Base-by-base conservation (phyloP, 1,139 yeast genomes). In the Saccharomyces pastorianus region DNA sequence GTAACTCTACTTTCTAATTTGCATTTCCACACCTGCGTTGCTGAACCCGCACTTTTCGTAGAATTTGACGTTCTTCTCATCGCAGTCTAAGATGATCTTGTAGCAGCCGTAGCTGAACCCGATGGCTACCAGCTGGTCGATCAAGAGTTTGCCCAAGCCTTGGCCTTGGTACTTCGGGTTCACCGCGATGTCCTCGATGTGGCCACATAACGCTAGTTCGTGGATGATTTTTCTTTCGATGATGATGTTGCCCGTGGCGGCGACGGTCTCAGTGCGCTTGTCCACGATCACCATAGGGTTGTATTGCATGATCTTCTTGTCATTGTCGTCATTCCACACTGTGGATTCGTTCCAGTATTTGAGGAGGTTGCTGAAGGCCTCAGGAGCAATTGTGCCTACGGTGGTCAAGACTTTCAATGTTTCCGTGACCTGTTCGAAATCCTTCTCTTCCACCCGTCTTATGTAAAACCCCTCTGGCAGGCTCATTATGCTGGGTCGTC, bases 121-220 rank as follows among this genome's bases (percentile, higher is more conserved):
- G 48, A 86, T 68, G 28, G 75, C 74, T 5, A 85, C 79, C 64
- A 93, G 76, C 14, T 80, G 75, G 29, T 76, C 72, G 62, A 93
- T 88, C 72, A 93, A 70, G 17, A 77, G 73, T 61, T 77, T 73
- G 0, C 99, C 99, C 53, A 93, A 73, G 61, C 82, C 81, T 68
- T 85, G 84, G 7, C 99, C 99, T 65, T 91, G 97, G 68, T 88
- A 89, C 14, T 77, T 72, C 41, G 71, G 70, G 34, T 83, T 79
- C 5, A 93, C 96, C 0, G 97, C 88, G 57, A 93, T 91, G 68
- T 93, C 99, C 68, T 93, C 99, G 58, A 93, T 86, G 71, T 93
- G 99, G 4, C 98, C 99, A 11, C 89, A 96, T 53, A 76, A 71
- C 0, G 96, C 96, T 69, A 95, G 84, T 51, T 76, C 81, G 68